These are phyloP conservation scores for Solanum boliviense DNA, from an alignment of 257 asterid species.

Conservation along the genomic window DNA sequence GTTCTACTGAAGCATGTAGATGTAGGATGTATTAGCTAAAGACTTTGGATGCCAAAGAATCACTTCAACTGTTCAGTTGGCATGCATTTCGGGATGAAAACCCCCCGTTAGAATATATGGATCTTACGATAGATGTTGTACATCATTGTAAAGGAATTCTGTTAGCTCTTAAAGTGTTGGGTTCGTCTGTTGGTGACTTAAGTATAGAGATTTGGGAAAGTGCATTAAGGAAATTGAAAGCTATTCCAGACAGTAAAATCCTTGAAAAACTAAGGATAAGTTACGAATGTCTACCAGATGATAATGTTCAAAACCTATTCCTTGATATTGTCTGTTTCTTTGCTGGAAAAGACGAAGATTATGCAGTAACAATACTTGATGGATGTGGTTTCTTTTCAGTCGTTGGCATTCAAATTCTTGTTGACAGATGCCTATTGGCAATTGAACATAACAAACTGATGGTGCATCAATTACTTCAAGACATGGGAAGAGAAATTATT, in stretches of 20 bases:
- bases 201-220: constrained; percentile 1
- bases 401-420: neutral
- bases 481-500: constrained; percentile 4
- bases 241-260: neutral
- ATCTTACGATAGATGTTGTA: neutral
- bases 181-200: constrained; percentile 1
- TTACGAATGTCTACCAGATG: constrained; percentile 1
- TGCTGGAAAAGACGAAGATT: neutral
- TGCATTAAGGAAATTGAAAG: neutral
- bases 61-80: constrained; percentile 4
- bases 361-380: neutral
- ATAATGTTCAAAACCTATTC: neutral
- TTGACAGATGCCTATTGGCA: neutral
- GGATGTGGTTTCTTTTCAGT: neutral
- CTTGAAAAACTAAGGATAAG: neutral
- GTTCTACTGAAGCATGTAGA: neutral
- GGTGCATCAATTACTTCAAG: constrained; percentile 7
- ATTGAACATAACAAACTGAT: neutral
- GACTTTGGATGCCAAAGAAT: neutral
- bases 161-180: constrained; percentile 9
- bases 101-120: neutral
- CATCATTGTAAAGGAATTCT: constrained; percentile 2
- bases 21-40: neutral
- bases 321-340: constrained; percentile 7
- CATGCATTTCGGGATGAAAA: neutral